Conservation (phyloP, 2,329 filamentous ascomycete genomes). For the Penicillium sp. region DNA sequence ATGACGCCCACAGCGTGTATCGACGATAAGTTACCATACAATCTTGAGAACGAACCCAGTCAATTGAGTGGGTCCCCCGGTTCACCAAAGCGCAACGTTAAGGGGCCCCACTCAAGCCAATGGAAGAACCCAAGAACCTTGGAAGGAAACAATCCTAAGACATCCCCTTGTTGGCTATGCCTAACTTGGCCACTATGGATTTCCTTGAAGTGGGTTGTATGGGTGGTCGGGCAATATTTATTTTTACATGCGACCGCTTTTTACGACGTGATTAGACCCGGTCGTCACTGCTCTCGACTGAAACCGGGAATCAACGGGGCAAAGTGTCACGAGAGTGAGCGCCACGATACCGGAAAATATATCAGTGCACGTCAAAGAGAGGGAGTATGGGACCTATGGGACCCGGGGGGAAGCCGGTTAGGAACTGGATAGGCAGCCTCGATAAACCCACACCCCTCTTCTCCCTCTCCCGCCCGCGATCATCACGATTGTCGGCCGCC, state of each 20-base stretch:
- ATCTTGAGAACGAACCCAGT: constrained; percentile 18
- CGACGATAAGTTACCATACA: neutral
- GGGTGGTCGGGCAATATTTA: neutral
- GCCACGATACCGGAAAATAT: neutral
- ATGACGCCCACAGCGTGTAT: neutral
- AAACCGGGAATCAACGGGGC: neutral
- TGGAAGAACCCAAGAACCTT: constrained; percentile 27
- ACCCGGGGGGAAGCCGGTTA: neutral
- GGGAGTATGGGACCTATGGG: neutral
- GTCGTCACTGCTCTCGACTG: neutral
- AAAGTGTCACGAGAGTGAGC: constrained; percentile 4
- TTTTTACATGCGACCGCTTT: neutral
- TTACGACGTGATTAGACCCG: neutral
- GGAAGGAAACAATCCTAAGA: constrained; percentile 20
- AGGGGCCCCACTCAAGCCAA: constrained; percentile 22
- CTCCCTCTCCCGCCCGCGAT: constrained; percentile 16
- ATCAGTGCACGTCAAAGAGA: neutral
- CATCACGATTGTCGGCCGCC: constrained; percentile 23
- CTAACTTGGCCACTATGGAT: neutral
- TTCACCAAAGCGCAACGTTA: constrained; percentile 20
- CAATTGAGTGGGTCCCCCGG: constrained; percentile 15
- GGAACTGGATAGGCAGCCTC: neutral
- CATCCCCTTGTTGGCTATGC: constrained; percentile 7
- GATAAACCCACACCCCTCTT: constrained; percentile 4
- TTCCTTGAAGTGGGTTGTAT: neutral